Percentiles rank a stretch among this genome's conserved stretches.
These are phyloP conservation scores for Moniliella sp. DNA, from an alignment of 1,284 basidiomycete species.

Conservation along the genomic window DNA sequence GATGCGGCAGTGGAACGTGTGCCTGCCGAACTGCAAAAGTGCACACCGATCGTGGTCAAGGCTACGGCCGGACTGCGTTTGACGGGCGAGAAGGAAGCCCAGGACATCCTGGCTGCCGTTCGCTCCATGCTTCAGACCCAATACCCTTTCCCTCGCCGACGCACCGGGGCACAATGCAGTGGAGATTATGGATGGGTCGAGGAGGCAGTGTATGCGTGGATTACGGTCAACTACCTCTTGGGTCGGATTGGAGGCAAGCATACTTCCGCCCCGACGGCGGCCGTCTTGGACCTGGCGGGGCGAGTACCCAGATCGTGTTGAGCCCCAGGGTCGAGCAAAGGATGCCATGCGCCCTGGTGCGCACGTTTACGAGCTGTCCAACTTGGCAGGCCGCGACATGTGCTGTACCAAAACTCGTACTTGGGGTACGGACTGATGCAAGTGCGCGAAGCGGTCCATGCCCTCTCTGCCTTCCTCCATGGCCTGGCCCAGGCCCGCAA, in stretches of 20 bases:
- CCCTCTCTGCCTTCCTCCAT: slow-evolving; percentile 67
- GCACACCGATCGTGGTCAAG: slow-evolving; percentile 76
- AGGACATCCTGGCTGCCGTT: slow-evolving; percentile 59
- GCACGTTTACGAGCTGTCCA: slow-evolving; percentile 63
- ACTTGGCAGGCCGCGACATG: slow-evolving; percentile 19
- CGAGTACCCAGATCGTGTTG: slow-evolving; percentile 92
- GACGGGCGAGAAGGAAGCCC: slow-evolving; percentile 47
- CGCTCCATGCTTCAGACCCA: slow-evolving; percentile 43
- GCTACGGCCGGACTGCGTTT: slow-evolving; percentile 79
- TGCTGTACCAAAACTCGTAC: slow-evolving; percentile 31
- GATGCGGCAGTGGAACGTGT: slow-evolving; percentile 59
- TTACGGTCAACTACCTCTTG: slow-evolving; percentile 67
- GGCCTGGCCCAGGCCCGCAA: slow-evolving; percentile 38
- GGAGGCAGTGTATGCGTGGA: slow-evolving; percentile 84
- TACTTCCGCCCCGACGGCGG: too few species aligned
- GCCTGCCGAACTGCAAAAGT: slow-evolving; percentile 46
- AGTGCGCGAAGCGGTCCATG: slow-evolving; percentile 64
- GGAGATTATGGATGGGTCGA: slow-evolving; percentile 69
- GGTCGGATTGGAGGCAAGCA: slow-evolving; percentile 21
- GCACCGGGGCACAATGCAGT: too few species aligned
- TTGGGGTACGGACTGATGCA: slow-evolving; percentile 87
- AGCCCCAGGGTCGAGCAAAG: too few species aligned
- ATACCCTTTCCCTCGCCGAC: slow-evolving; percentile 48
- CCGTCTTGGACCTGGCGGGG: slow-evolving; percentile 84
- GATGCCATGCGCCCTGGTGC: slow-evolving; percentile 54